phyloP scores from a whole-genome alignment of 768 basidiomycete genomes.

The Leccinellum albellum region DNA sequence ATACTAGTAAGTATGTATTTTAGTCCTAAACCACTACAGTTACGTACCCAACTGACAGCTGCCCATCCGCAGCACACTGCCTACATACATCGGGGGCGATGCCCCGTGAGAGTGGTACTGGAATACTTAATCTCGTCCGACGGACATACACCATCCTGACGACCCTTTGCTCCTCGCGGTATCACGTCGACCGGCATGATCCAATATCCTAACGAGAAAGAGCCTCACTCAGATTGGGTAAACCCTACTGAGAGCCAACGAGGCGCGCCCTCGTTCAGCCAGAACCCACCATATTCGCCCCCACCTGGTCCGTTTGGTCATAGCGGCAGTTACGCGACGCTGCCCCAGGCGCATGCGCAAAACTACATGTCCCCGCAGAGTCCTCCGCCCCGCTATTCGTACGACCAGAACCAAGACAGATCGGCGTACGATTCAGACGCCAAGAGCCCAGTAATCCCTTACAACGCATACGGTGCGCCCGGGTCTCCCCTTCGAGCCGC shows the following conservation, averaged over 20 bases:
- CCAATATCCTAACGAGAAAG: constrained; percentile 26
- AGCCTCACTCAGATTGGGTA: constrained; percentile 13
- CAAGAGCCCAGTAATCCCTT: not conserved
- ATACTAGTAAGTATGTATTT: too few species aligned
- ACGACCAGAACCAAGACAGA: constrained; percentile 2
- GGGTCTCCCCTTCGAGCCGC: not conserved
- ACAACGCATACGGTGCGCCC: not conserved
- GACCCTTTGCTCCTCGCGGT: too few species aligned
- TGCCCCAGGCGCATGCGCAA: not conserved
- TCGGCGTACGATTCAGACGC: not conserved
- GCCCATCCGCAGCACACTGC: too few species aligned
- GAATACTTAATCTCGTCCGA: not conserved
- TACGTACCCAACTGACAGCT: too few species aligned
- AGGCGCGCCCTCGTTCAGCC: constrained; percentile 8
- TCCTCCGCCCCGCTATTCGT: constrained; percentile 13
- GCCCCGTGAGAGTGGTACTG: too few species aligned
- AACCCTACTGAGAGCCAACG: constrained; percentile 1
- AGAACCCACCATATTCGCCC: not conserved
- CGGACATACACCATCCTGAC: not conserved
- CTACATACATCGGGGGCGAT: too few species aligned
- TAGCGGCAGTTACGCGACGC: not conserved
- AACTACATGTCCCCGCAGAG: constrained; percentile 3
- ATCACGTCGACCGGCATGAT: constrained; percentile 12
- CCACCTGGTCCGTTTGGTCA: not conserved
- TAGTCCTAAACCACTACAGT: too few species aligned